Conservation (phyloP, 2,329 filamentous ascomycete species). For the Aspergillus fischeri region DNA sequence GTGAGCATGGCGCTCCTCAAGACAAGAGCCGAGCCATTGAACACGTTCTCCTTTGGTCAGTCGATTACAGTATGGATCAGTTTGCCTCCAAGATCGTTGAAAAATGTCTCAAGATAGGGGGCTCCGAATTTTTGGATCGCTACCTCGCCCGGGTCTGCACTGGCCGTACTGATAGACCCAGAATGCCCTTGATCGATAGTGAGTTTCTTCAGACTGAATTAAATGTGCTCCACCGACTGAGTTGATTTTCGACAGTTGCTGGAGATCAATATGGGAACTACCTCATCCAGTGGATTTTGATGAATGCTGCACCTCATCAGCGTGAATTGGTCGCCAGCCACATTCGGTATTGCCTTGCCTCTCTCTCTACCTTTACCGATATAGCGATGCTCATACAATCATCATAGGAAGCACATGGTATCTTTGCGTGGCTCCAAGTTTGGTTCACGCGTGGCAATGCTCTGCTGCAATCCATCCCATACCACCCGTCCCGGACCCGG, state of each 20-base stretch:
- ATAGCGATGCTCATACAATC: constrained; percentile 8
- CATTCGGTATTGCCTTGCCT: constrained; percentile 57
- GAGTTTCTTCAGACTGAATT: constrained; percentile 27
- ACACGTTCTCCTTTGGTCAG: constrained; percentile 87
- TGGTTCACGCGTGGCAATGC: constrained; percentile 95
- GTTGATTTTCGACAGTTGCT: constrained; percentile 54
- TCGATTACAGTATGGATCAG: constrained; percentile 98
- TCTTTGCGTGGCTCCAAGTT: constrained; percentile 98
- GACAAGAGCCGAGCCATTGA: constrained; percentile 93
- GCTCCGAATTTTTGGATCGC: constrained; percentile 80
- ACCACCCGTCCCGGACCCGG: constrained; percentile 85
- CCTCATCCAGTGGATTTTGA: constrained; percentile 93
- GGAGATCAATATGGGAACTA: constrained; percentile 99
- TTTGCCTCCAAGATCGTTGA: constrained; percentile 99
- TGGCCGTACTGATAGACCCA: constrained; percentile 81
- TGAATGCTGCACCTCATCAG: constrained; percentile 80
- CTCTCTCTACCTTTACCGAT: neutral
- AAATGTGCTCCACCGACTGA: neutral
- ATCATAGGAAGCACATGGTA: constrained; percentile 85
- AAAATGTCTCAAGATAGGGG: constrained; percentile 97
- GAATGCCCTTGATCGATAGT: constrained; percentile 95
- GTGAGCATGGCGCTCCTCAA: constrained; percentile 85
- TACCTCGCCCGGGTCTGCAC: constrained; percentile 95
- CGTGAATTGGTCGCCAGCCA: constrained; percentile 89
- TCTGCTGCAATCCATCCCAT: constrained; percentile 92